Base-by-base conservation (phyloP, 1,284 basidiomycete genomes). In the Ganoderma boninense region DNA sequence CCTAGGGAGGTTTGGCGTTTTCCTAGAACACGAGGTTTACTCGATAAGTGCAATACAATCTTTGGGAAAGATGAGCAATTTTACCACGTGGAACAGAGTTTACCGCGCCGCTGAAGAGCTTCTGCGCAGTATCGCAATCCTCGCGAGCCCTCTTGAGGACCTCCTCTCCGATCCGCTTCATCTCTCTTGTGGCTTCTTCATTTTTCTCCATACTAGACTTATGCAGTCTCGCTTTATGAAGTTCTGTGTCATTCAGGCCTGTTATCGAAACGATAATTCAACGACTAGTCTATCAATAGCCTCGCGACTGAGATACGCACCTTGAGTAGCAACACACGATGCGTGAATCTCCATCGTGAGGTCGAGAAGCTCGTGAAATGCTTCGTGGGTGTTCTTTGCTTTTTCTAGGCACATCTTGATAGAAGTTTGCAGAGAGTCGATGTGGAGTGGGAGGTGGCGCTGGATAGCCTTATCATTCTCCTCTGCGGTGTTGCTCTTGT, bases 341-440 rank as follows among this genome's bases (percentile, higher is more conserved):
- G 60, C 65, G 18, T 70, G 69, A 1, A 70, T 63, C 44, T 70
- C 69, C 69, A 70, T 70, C 6, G 65, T 67, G 4, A 70, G 69
- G 56, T 70, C 56, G 32, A 70, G 60, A 35, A 70, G 44, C 20
- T 64, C 20, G 16, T 61, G 32, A 52, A 70, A 70, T 0, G 63
- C 65, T 0, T 23, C 14, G 38, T 70, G 61, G 14, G 69, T 70
- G 38, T 70, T 65, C 65, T 70, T 59, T 18, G 69, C 65, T 46
- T 64, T 70, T 10, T 57, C 38, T 10, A 64, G 56, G 38, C 69
- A 70, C 23, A 65, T 62, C 38, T 70, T 32, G 40, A 66, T 40
- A 20, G 69, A 67, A 40, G 32, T 54, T 54, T 65, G 61, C 8
- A 70, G 54, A 1, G 62, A 52, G 3, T 38, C 8, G 35, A 70